Percentiles rank a stretch among this genome's conserved stretches.
Conservation (phyloP, 108 stramenopile species). For the Fragilaria radians region DNA sequence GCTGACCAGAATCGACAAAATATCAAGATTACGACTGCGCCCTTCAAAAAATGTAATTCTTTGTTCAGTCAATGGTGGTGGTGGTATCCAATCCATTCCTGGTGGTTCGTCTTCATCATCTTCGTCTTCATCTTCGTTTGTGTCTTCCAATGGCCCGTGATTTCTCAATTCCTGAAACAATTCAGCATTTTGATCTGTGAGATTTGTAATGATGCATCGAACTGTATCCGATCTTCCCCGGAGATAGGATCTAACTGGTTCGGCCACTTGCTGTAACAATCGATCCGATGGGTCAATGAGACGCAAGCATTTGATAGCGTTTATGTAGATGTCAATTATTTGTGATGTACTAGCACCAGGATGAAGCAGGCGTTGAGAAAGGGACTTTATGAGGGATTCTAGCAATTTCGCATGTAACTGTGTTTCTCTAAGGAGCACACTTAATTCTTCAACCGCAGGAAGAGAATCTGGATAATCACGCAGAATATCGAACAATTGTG, state of each 20-base stretch:
- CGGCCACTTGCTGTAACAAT: conserved; percentile 77
- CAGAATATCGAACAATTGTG: conserved; percentile 75
- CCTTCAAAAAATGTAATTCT: background rate
- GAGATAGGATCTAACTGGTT: conserved; percentile 85
- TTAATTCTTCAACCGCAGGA: conserved; percentile 63
- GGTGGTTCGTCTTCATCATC: conserved; percentile 69
- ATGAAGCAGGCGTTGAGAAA: conserved; percentile 84
- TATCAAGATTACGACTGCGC: conserved; percentile 48
- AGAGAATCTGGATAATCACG: conserved; percentile 77
- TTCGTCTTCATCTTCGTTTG: conserved; percentile 44
- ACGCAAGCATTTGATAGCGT: conserved; percentile 84
- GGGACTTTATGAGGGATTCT: conserved; percentile 33
- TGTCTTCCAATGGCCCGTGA: conserved; percentile 70
- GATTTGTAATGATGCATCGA: conserved; percentile 92
- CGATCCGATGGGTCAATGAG: conserved; percentile 83
- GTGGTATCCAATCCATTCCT: conserved; percentile 66
- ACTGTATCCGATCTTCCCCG: conserved; percentile 81
- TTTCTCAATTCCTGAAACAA: conserved; percentile 91
- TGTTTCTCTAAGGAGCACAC: conserved; percentile 45
- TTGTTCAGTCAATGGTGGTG: conserved; percentile 49
- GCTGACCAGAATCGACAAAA: conserved; percentile 92
- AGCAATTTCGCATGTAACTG: conserved; percentile 35
- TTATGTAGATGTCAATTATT: conserved; percentile 95
- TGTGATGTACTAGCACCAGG: conserved; percentile 91
- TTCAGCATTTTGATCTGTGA: conserved; percentile 92